These are phyloP conservation scores for Erodium texanum DNA, from an alignment of 441 rosid species.

Conservation along the genomic window DNA sequence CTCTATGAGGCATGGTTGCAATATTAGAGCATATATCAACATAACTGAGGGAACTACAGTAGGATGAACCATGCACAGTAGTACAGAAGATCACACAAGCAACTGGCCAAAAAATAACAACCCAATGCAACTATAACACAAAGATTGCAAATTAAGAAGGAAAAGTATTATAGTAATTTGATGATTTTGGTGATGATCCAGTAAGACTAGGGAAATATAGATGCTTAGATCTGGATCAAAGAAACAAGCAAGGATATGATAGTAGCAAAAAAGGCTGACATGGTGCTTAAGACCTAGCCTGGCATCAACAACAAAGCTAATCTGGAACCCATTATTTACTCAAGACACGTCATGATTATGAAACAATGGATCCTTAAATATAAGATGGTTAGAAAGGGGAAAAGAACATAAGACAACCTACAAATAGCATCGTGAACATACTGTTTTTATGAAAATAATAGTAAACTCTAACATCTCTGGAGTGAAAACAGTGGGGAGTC, in stretches of 20 bases:
- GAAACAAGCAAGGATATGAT: background rate
- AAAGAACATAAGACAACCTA: background rate
- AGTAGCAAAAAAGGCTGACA: background rate
- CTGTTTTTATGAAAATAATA: background rate
- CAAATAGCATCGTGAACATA: no score
- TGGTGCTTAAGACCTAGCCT: background rate
- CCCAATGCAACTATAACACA: background rate
- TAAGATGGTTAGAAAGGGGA: background rate
- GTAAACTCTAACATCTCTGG: background rate
- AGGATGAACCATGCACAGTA: background rate
- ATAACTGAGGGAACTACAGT: background rate
- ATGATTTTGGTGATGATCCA: background rate
- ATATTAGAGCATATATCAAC: background rate
- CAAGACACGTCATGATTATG: background rate
- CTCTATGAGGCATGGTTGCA: background rate
- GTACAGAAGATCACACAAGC: background rate
- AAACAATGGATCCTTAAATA: background rate
- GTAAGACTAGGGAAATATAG: background rate
- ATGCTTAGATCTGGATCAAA: background rate
- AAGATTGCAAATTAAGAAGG: background rate
- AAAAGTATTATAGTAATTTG: background rate
- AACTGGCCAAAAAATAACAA: background rate
- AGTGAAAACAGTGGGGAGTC: background rate
- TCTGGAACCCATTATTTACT: background rate
- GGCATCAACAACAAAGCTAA: background rate